Percentiles rank a stretch among this genome's conserved stretches.
Evolutionary conservation across 2,329 filamentous ascomycete genomes (phyloP).

Genomic region (Colletotrichum scovillei): DNA sequence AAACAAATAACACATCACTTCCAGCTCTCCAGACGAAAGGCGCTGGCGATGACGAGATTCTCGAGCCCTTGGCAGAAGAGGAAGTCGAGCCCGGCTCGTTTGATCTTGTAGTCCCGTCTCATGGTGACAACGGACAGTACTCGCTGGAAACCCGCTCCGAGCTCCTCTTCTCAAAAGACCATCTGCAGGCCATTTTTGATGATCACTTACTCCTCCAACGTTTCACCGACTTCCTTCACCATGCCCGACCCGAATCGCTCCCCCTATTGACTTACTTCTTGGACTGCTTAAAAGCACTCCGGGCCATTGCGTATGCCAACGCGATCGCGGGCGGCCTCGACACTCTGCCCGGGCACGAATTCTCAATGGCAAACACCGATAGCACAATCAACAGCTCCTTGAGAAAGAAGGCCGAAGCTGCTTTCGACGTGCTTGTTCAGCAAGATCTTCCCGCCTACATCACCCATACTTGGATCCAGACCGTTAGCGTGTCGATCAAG

Average conservation of each 20-base stretch:
- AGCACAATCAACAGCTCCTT: slow-evolving; percentile 68
- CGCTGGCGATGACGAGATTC: slow-evolving; percentile 41
- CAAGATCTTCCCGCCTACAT: slow-evolving; percentile 81
- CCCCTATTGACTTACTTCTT: slow-evolving; percentile 78
- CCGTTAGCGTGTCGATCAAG: slow-evolving; percentile 76
- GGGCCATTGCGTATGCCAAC: slow-evolving; percentile 78
- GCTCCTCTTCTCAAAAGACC: slow-evolving; percentile 72
- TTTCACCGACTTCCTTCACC: slow-evolving; percentile 75
- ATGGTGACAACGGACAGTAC: slow-evolving; percentile 44
- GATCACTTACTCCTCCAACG: slow-evolving; percentile 71
- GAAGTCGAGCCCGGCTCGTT: slow-evolving; percentile 52
- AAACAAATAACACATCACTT: slow-evolving; percentile 39
- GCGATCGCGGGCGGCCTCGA: slow-evolving; percentile 72
- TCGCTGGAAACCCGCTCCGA: slow-evolving; percentile 74
- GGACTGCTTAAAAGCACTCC: slow-evolving; percentile 76
- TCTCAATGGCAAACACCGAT: slow-evolving; percentile 61
- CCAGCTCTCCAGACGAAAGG: slow-evolving; percentile 40
- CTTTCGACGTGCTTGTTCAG: slow-evolving; percentile 72
- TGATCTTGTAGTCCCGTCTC: slow-evolving; percentile 44
- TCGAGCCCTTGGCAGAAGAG: slow-evolving; percentile 49
- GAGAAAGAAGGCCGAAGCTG: slow-evolving; percentile 71
- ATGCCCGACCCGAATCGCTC: slow-evolving; percentile 69
- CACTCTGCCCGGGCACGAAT: slow-evolving; percentile 65
- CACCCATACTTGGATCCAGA: slow-evolving; percentile 74
- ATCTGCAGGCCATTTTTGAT: slow-evolving; percentile 73